A percentile compares a stretch with the other conserved stretches of the same genome.
phyloP scores from a whole-genome alignment of 2,329 filamentous ascomycete genomes.

The Fusarium nisikadoi region DNA sequence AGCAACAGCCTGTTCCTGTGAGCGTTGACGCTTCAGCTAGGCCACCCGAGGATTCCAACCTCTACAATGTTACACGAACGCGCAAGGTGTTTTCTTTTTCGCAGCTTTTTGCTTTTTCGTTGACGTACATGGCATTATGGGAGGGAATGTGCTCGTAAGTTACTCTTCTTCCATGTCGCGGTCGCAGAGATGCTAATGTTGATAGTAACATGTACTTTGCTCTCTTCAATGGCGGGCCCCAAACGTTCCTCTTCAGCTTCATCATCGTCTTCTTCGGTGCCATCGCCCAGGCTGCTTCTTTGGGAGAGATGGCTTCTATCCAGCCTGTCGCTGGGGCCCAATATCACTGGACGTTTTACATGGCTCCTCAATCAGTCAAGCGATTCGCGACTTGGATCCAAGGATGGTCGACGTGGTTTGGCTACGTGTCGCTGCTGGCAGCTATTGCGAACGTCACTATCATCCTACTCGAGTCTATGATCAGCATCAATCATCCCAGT shows the following conservation, averaged over 20 bases:
- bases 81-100: conserved; percentile 41
- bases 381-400: conserved; percentile 42
- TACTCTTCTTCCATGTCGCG: rapidly evolving
- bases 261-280: conserved; percentile 42
- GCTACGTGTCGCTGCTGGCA: conserved; percentile 38
- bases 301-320: conserved; percentile 43
- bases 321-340: conserved; percentile 39
- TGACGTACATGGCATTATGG: conserved; percentile 42
- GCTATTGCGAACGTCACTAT: conserved; percentile 43
- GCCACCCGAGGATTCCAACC: conserved; percentile 9
- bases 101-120: conserved; percentile 41
- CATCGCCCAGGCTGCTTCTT: conserved; percentile 37
- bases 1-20: conserved; percentile 15
- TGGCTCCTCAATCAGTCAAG: conserved; percentile 30
- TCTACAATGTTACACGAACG: conserved; percentile 39
- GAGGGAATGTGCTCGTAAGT: conserved; percentile 43
- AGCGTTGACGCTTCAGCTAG: conserved; percentile 25
- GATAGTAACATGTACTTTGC: conserved; percentile 43
- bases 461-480: conserved; percentile 43
- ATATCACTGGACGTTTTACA: conserved; percentile 42
- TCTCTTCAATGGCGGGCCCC: conserved; percentile 39
- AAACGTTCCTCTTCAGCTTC: conserved; percentile 42
- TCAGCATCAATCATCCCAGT: conserved; percentile 36
- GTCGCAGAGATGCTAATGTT: background rate
- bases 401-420: conserved; percentile 43